Percentiles rank a stretch among this genome's conserved stretches.
Conservation (phyloP, 306 rosid genomes). For the Senna tora region DNA sequence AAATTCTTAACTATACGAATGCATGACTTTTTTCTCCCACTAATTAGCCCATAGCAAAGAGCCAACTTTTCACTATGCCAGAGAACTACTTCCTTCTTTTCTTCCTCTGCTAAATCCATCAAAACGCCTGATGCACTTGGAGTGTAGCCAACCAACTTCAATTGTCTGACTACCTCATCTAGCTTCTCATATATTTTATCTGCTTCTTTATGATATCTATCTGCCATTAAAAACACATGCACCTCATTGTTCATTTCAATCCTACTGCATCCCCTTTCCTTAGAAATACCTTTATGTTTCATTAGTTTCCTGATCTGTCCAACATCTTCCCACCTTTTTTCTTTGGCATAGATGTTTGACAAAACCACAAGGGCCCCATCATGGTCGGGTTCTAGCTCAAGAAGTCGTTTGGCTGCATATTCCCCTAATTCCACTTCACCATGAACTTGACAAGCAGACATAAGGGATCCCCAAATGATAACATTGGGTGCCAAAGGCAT, state of each 20-base stretch:
- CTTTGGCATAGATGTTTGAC: constrained; percentile 81
- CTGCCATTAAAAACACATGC: constrained; percentile 78
- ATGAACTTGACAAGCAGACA: constrained; percentile 79
- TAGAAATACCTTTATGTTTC: constrained; percentile 62
- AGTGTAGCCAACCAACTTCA: constrained; percentile 67
- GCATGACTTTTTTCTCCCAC: constrained; percentile 44
- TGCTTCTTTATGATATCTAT: constrained; percentile 68
- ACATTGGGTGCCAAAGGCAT: constrained; percentile 83
- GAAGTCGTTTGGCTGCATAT: constrained; percentile 74
- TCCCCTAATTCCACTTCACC: constrained; percentile 78
- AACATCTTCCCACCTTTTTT: constrained; percentile 80
- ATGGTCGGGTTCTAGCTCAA: constrained; percentile 71
- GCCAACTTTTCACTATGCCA: constrained; percentile 93
- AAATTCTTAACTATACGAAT: constrained; percentile 78
- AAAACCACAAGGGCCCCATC: constrained; percentile 82
- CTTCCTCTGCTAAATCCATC: constrained; percentile 79
- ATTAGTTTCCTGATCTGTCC: constrained; percentile 64
- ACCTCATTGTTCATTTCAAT: constrained; percentile 67
- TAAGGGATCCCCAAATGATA: constrained; percentile 87
- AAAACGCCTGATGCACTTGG: constrained; percentile 58
- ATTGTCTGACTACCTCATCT: constrained; percentile 61
- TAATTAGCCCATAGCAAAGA: constrained; percentile 67
- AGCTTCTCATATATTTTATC: constrained; percentile 71
- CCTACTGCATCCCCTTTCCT: constrained; percentile 79
- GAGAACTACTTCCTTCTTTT: constrained; percentile 67